Base-by-base conservation (phyloP, 805 yeast genomes). In the Pachysolen tannophilus region DNA sequence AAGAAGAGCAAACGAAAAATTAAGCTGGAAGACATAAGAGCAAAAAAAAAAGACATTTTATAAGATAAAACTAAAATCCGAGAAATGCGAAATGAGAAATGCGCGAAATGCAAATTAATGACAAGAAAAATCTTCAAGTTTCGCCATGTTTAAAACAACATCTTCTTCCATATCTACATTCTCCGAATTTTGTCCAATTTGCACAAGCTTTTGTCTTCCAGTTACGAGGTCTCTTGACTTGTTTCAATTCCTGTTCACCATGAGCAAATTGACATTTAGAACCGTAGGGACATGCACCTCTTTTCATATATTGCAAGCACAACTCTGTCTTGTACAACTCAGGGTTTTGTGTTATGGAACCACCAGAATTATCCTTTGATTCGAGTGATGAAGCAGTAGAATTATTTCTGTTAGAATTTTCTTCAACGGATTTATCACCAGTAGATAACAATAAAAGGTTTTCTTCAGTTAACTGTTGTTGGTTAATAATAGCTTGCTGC, bases 251-350 rank as follows among this genome's bases (percentile, higher is more conserved):
- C 36, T 69, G 61, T 26, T 72, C 66, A 14, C 97, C 96, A 52
- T 87, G 97, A 5, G 96, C 96, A 67, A 87, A 87, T 61, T 87
- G 96, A 56, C 97, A 87, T 62, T 87, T 87, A 44, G 72, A 69
- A 2, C 94, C 95, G 54, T 87, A 87, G 11, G 94, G 95, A 55
- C 97, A 87, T 34, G 56, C 50, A 17, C 83, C 82, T 17, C 77
- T 76, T 44, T 75, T 70, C 51, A 76, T 72, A 53, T 69, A 87
- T 18, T 88, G 79, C 26, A 78, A 81, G 57, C 97, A 87, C 37
- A 88, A 67, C 57, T 87, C 97, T 0, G 97, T 88, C 61, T 87
- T 87, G 71, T 85, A 87, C 26, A 87, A 67, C 29, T 48, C 51
- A 29, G 39, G 38, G 11, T 41, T 44, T 42, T 36, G 24, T 42